These are phyloP conservation scores for Cutaneotrichosporon mucoides DNA, from an alignment of 1,284 basidiomycete genomes.

Conservation along the genomic window DNA sequence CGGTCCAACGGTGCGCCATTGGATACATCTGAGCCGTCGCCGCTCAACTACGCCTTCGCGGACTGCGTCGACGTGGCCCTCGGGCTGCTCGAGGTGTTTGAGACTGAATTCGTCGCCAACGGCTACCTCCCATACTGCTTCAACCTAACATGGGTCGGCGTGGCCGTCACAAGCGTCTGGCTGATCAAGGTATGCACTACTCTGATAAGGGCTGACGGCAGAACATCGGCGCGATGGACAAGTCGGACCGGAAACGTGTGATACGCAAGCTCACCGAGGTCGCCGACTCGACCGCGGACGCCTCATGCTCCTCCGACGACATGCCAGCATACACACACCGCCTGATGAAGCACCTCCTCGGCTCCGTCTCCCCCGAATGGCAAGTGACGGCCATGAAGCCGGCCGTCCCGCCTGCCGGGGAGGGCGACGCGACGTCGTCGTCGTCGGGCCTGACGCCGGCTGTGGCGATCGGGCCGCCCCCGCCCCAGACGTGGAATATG, in stretches of 20 bases:
- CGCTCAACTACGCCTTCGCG: slow-evolving; percentile 21
- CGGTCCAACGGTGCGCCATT: slow-evolving; percentile 12
- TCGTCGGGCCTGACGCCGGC: background rate
- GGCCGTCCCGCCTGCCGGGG: background rate
- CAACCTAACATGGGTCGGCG: slow-evolving; percentile 25
- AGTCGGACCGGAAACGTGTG: slow-evolving; percentile 19
- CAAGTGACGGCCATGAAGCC: background rate
- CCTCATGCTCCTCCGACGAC: slow-evolving; percentile 24
- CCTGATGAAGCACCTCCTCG: slow-evolving; percentile 27
- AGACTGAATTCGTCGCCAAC: slow-evolving; percentile 23
- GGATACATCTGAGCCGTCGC: slow-evolving; percentile 17
- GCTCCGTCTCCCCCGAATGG: slow-evolving; percentile 14
- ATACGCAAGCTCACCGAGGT: slow-evolving; percentile 20
- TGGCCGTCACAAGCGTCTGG: slow-evolving; percentile 27
- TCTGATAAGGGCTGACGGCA: slow-evolving; percentile 1
- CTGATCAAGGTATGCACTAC: slow-evolving; percentile 22
- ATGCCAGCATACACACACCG: slow-evolving; percentile 32
- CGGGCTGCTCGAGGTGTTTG: slow-evolving; percentile 19
- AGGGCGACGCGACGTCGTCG: background rate
- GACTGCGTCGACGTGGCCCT: slow-evolving; percentile 26
- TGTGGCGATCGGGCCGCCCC: background rate
- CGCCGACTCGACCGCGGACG: slow-evolving; percentile 16
- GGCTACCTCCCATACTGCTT: slow-evolving; percentile 27
- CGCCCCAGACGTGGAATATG: slow-evolving; percentile 16
- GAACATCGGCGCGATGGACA: slow-evolving; percentile 30